Conservation (phyloP, 2,329 filamentous ascomycete species). For the Exophiala mesophila region DNA sequence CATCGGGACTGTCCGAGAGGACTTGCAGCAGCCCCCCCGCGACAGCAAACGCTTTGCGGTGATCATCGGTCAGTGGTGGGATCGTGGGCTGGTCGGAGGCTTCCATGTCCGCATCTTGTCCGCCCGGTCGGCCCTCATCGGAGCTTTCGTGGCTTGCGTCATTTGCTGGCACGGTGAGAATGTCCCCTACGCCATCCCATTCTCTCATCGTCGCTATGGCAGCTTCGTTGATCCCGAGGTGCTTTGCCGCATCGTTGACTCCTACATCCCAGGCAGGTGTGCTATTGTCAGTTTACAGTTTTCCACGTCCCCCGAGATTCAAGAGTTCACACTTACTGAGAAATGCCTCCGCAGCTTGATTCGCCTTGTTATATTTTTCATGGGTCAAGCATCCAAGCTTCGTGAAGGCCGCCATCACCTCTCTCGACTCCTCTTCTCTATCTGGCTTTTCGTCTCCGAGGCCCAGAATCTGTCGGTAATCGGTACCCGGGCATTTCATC, state of each 20-base stretch:
- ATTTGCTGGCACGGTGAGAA: slow-evolving; percentile 5
- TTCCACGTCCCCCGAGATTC: slow-evolving; percentile 1
- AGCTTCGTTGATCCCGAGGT: slow-evolving; percentile 7
- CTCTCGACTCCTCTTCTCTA: too few species aligned
- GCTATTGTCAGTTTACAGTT: slow-evolving; percentile 6
- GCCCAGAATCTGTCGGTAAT: too few species aligned
- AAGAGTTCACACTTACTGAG: slow-evolving; percentile 5
- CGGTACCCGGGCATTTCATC: slow-evolving; percentile 7
- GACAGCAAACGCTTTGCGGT: slow-evolving; percentile 1
- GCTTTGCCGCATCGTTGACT: slow-evolving; percentile 10
- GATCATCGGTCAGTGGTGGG: too few species aligned
- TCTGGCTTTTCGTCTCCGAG: slow-evolving; percentile 5
- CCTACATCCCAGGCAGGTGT: slow-evolving; percentile 5
- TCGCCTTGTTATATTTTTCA: slow-evolving; percentile 33
- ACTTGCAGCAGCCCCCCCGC: slow-evolving; percentile 3
- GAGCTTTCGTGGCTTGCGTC: slow-evolving; percentile 4
- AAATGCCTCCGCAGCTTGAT: slow-evolving; percentile 8
- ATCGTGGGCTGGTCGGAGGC: too few species aligned
- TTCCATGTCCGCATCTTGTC: too few species aligned
- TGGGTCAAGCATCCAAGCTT: slow-evolving; percentile 8
- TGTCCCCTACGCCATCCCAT: slow-evolving; percentile 5
- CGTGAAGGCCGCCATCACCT: slow-evolving; percentile 5
- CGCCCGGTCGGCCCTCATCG: too few species aligned
- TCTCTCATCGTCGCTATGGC: slow-evolving; percentile 10
- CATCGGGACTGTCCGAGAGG: slow-evolving; percentile 3